phyloP scores from a whole-genome alignment of 2,329 filamentous ascomycete species.

The Colletotrichum trifolii region DNA sequence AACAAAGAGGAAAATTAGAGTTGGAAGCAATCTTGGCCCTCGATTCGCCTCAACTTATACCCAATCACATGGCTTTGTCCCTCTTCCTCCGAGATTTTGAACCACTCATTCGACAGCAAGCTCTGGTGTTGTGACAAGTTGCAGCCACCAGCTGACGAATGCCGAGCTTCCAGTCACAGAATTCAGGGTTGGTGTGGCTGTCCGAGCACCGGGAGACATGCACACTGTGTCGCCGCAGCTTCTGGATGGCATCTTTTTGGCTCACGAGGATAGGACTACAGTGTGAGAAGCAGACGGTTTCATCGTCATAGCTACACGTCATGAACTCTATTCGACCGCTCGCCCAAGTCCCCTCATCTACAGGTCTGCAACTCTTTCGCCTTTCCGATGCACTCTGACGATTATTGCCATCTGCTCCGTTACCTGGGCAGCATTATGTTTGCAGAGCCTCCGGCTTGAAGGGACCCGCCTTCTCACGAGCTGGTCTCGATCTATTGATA shows the following conservation, averaged over 20 bases:
- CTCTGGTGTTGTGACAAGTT: not conserved
- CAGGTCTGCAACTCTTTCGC: no score
- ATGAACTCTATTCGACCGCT: conserved; percentile 15
- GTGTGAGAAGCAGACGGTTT: not conserved
- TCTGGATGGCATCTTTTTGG: no score
- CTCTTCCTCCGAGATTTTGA: no score
- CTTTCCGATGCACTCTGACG: not conserved
- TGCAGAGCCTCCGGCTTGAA: conserved; percentile 1
- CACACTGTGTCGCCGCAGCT: conserved; percentile 1
- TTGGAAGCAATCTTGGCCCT: no score
- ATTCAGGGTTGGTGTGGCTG: conserved; percentile 5
- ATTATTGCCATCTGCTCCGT: no score
- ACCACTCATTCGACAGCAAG: no score
- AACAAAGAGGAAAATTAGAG: no score
- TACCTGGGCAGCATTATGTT: not conserved
- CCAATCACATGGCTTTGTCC: no score
- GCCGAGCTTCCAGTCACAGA: not conserved
- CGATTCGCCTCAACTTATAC: no score
- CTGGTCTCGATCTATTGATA: no score
- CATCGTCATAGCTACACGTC: conserved; percentile 12
- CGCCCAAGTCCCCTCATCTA: not conserved
- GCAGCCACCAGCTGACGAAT: not conserved
- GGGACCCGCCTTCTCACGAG: not conserved
- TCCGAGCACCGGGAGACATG: conserved; percentile 6
- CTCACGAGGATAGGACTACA: not conserved